A percentile compares a stretch with the other conserved stretches of the same genome.
Conservation (phyloP, 345 rosid species). For the Aquilaria yunnanensis region DNA sequence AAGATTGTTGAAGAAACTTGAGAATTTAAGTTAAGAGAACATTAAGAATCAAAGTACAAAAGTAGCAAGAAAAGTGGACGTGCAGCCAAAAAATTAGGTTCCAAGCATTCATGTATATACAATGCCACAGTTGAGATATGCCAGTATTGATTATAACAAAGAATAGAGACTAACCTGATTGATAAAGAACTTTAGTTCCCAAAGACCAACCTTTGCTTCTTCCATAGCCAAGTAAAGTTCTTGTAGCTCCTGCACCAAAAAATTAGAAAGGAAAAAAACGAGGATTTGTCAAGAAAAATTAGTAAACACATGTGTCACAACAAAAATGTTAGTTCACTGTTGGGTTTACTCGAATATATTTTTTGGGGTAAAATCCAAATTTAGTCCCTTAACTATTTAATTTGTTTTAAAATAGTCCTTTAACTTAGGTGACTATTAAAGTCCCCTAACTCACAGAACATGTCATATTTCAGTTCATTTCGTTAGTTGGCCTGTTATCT, state of each 20-base stretch:
- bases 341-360: too few species aligned
- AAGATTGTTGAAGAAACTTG: too few species aligned
- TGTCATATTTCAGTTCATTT: too few species aligned
- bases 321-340: too few species aligned
- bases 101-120: not conserved
- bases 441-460: too few species aligned
- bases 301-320: too few species aligned
- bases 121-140: not conserved
- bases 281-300: too few species aligned
- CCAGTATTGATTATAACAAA: slow-evolving; percentile 1
- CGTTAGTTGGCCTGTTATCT: too few species aligned
- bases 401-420: too few species aligned
- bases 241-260: slow-evolving; percentile 66
- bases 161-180: slow-evolving; percentile 37
- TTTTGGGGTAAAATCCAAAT: too few species aligned
- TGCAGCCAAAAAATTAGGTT: not conserved
- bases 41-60: not conserved
- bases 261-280: not conserved
- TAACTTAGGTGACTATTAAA: too few species aligned
- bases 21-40: not conserved
- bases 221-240: slow-evolving; percentile 88
- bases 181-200: slow-evolving; percentile 86
- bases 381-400: too few species aligned
- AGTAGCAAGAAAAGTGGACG: not conserved
- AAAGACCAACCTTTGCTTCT: slow-evolving; percentile 98